phyloP scores from a whole-genome alignment of 768 basidiomycete species.

The Serendipita sp. region DNA sequence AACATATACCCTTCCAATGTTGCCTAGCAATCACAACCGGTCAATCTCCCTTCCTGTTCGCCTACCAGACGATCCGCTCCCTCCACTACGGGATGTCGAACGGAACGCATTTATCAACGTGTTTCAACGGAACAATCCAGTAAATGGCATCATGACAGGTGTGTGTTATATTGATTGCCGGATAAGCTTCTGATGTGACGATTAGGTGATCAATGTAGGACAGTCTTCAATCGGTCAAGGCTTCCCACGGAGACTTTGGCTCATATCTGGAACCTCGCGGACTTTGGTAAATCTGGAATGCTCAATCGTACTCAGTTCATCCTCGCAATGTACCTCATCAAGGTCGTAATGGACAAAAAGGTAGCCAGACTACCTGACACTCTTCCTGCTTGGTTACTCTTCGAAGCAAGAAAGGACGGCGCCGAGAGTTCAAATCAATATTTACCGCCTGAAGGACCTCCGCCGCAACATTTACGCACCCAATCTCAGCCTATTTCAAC shows the following conservation, averaged over 20 bases:
- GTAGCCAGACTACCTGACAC: background rate
- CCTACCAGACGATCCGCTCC: background rate
- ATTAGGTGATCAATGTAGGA: constrained; percentile 1
- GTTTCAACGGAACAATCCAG: constrained; percentile 2
- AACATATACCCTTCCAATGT: background rate
- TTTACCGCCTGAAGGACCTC: background rate
- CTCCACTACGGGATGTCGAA: background rate
- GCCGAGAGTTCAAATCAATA: background rate
- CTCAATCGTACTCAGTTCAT: constrained; percentile 6
- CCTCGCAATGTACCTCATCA: constrained; percentile 10
- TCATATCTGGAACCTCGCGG: constrained; percentile 10
- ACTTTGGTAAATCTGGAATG: background rate
- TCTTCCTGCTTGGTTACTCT: background rate
- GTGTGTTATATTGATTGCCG: background rate
- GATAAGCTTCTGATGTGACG: background rate
- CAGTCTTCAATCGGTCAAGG: constrained; percentile 5
- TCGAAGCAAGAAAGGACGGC: background rate
- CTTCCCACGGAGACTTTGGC: constrained; percentile 1
- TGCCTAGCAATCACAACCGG: background rate
- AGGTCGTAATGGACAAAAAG: background rate
- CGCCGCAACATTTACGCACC: background rate
- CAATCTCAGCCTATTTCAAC: background rate
- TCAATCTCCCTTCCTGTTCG: background rate
- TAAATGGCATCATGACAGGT: constrained; percentile 2
- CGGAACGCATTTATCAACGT: background rate